Evolutionary conservation across 2,329 filamentous ascomycete species (phyloP).

Genomic region (Clonostachys byssicola): DNA sequence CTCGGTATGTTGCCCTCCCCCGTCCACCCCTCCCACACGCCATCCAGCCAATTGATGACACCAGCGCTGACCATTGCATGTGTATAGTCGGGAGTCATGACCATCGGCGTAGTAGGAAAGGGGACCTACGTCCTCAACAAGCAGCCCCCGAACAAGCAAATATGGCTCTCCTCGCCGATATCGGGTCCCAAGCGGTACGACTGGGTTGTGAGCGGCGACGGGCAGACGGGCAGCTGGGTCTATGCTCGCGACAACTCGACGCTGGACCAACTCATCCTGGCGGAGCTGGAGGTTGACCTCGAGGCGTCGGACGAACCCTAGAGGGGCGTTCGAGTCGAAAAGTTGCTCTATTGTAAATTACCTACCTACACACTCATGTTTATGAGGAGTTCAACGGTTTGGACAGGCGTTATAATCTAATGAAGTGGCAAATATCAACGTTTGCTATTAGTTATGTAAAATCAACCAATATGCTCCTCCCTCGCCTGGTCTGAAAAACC

Average conservation of each 20-base stretch:
- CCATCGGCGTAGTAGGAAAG: slow-evolving; percentile 61
- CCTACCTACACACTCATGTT: not conserved
- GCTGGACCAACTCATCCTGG: slow-evolving; percentile 66
- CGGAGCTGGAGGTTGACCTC: slow-evolving; percentile 71
- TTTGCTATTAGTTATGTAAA: not conserved
- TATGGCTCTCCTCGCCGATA: slow-evolving; percentile 90
- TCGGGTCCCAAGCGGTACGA: slow-evolving; percentile 94
- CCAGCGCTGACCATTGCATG: slow-evolving; percentile 6
- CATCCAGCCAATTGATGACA: not conserved
- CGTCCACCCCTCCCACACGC: too few relatives aligned
- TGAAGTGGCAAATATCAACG: not conserved
- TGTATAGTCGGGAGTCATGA: slow-evolving; percentile 77
- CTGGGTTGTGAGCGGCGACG: slow-evolving; percentile 72
- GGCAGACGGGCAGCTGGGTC: slow-evolving; percentile 76
- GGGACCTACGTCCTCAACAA: slow-evolving; percentile 97
- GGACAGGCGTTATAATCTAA: too few relatives aligned
- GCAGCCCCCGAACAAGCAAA: slow-evolving; percentile 94
- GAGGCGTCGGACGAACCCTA: slow-evolving; percentile 18
- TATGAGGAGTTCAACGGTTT: not conserved
- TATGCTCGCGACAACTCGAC: slow-evolving; percentile 81
- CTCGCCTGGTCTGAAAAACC: too few relatives aligned
- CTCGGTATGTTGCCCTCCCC: slow-evolving; percentile 53
- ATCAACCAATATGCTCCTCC: not conserved
- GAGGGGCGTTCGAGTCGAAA: not conserved
- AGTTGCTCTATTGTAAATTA: not conserved